These are phyloP conservation scores for Erigeron canadensis DNA, from an alignment of 129 eudicot genomes.

Conservation along the genomic window DNA sequence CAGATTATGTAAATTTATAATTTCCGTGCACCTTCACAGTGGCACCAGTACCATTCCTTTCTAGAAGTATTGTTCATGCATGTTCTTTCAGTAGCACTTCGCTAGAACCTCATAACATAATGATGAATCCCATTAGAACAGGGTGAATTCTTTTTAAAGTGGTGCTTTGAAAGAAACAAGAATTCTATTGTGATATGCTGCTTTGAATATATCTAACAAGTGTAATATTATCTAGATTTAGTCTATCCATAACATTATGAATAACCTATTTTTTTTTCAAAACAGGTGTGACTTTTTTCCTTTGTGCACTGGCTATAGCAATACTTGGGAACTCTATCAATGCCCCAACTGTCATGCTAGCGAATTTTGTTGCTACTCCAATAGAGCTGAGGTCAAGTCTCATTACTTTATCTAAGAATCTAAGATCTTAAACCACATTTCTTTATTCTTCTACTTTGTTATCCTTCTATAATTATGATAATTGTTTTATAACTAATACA, in stretches of 20 bases:
- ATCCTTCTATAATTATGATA: not conserved
- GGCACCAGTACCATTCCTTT: not conserved
- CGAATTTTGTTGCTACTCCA: conserved; percentile 89
- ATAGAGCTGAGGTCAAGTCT: conserved; percentile 73
- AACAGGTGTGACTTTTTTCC: conserved; percentile 84
- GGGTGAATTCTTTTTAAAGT: not conserved
- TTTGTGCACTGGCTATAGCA: conserved; percentile 82
- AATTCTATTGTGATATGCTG: not conserved
- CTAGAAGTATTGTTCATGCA: not conserved
- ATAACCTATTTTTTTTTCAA: conserved; percentile 17
- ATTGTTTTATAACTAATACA: conserved; percentile 14
- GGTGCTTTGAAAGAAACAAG: not conserved
- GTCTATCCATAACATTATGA: not conserved
- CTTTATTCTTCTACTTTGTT: conserved; percentile 1
- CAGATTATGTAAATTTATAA: not conserved
- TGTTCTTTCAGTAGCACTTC: not conserved
- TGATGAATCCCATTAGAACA: not conserved
- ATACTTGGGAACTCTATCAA: conserved; percentile 62
- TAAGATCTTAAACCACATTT: not conserved
- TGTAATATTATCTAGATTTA: not conserved
- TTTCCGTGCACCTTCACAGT: not conserved
- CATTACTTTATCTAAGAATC: not conserved
- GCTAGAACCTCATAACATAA: not conserved
- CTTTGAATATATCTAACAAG: not conserved
- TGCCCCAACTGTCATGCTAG: conserved; percentile 83